Evolutionary conservation across 257 asterid genomes (phyloP).

Genomic region (Anisodus tanguticus): DNA sequence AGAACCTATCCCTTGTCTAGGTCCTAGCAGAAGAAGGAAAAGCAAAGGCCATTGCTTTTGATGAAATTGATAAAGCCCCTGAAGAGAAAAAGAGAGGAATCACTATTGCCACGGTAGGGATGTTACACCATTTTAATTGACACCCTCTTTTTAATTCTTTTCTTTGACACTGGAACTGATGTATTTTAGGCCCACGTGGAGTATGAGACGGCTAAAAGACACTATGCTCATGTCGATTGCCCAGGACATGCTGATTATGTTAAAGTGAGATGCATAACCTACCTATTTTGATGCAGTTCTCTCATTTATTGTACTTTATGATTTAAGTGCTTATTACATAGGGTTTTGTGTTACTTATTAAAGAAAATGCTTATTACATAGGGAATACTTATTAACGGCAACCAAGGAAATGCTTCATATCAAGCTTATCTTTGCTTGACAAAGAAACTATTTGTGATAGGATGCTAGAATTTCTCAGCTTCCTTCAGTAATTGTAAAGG

Average conservation of each 20-base stretch:
- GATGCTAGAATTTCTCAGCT: not conserved
- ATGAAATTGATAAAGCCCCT: conserved; percentile 98
- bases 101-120: conserved; percentile 84
- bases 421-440: not conserved
- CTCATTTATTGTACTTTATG: not conserved
- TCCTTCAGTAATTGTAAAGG: not conserved
- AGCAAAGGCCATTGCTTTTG: conserved; percentile 91
- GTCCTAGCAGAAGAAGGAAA: conserved; percentile 88
- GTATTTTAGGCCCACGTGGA: conserved; percentile 87
- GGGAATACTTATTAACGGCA: not conserved
- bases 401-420: not conserved
- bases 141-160: not conserved
- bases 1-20: conserved; percentile 40
- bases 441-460: not conserved
- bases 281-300: not conserved
- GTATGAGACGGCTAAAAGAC: conserved; percentile 88
- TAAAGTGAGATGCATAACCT: conserved; percentile 56
- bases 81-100: conserved; percentile 98
- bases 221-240: conserved; percentile 96
- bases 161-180: conserved; percentile 34
- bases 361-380: not conserved
- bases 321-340: not conserved
- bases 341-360: not conserved
- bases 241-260: conserved; percentile 99
- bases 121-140: conserved; percentile 1